Conservation (phyloP, 306 rosid genomes). For the Sphenostylis stenocarpa region DNA sequence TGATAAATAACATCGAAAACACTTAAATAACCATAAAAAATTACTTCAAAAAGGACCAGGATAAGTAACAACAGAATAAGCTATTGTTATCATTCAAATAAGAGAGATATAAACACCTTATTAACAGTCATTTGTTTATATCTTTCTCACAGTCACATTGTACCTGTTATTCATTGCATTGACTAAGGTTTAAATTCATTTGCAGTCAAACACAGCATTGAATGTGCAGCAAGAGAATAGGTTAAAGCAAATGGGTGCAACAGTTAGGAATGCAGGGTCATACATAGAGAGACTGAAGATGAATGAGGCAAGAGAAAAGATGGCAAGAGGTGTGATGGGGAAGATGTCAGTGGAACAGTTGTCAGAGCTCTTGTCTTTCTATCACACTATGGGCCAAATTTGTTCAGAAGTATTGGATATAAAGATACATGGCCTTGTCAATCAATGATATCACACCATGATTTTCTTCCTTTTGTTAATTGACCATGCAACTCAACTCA, state of each 20-base stretch:
- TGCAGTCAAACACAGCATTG: slow-evolving; percentile 86
- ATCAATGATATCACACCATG: slow-evolving; percentile 37
- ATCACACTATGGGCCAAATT: slow-evolving; percentile 80
- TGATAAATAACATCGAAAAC: too few relatives aligned
- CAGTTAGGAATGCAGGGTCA: slow-evolving; percentile 82
- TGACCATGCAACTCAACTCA: slow-evolving; percentile 20
- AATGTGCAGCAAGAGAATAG: slow-evolving; percentile 82
- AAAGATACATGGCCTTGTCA: slow-evolving; percentile 56
- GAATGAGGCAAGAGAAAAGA: slow-evolving; percentile 63
- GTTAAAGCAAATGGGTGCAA: slow-evolving; percentile 95
- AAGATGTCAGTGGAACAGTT: slow-evolving; percentile 76
- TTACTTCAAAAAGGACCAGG: too few relatives aligned
- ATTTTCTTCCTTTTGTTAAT: slow-evolving; percentile 19
- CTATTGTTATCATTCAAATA: too few relatives aligned
- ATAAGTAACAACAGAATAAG: too few relatives aligned
- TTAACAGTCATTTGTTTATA: not conserved
- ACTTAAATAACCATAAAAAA: too few relatives aligned
- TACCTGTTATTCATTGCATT: not conserved
- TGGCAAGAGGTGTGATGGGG: slow-evolving; percentile 73
- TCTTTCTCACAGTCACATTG: too few relatives aligned
- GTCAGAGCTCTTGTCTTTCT: slow-evolving; percentile 78
- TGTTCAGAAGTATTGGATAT: slow-evolving; percentile 68
- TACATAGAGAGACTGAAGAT: slow-evolving; percentile 62
- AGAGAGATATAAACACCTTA: not conserved
- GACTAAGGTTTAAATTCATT: not conserved